A percentile compares a stretch with the other conserved stretches of the same genome.
phyloP scores from a whole-genome alignment of 805 yeast species.

The Ogataea neopini region DNA sequence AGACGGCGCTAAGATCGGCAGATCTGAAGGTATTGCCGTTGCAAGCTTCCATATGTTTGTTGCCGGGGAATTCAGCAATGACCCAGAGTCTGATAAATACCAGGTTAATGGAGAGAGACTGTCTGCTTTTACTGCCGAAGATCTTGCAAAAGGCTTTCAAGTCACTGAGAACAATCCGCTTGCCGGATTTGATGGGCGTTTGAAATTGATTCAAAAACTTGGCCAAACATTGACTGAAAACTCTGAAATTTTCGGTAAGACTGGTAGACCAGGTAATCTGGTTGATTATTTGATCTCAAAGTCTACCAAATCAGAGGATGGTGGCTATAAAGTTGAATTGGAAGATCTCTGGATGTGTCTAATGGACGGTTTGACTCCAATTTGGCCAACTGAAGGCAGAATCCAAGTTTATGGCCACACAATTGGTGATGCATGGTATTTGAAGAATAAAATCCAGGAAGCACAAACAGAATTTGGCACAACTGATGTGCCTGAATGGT shows the following conservation, averaged over 20 bases:
- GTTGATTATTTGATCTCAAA: constrained; percentile 46
- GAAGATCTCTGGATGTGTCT: constrained; percentile 53
- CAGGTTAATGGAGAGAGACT: constrained; percentile 48
- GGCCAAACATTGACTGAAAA: constrained; percentile 47
- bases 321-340: constrained; percentile 40
- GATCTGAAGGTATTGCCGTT: constrained; percentile 68
- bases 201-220: constrained; percentile 45
- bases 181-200: constrained; percentile 57
- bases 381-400: constrained; percentile 63
- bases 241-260: constrained; percentile 41
- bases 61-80: constrained; percentile 44
- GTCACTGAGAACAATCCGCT: constrained; percentile 48
- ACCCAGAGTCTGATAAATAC: constrained; percentile 33
- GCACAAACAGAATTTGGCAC: constrained; percentile 22
- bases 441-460: constrained; percentile 34
- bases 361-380: constrained; percentile 55
- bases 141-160: constrained; percentile 48
- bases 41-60: constrained; percentile 57
- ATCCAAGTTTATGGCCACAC: constrained; percentile 49
- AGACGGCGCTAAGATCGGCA: constrained; percentile 35
- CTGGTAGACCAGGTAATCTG: constrained; percentile 47
- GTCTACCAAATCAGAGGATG: constrained; percentile 19
- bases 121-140: constrained; percentile 34
- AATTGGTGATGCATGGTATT: constrained; percentile 65
- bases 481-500: constrained; percentile 34